Percentiles rank a stretch among this genome's conserved stretches.
Evolutionary conservation across 768 basidiomycete species (phyloP).

Genomic region (Psilocybe sp.): DNA sequence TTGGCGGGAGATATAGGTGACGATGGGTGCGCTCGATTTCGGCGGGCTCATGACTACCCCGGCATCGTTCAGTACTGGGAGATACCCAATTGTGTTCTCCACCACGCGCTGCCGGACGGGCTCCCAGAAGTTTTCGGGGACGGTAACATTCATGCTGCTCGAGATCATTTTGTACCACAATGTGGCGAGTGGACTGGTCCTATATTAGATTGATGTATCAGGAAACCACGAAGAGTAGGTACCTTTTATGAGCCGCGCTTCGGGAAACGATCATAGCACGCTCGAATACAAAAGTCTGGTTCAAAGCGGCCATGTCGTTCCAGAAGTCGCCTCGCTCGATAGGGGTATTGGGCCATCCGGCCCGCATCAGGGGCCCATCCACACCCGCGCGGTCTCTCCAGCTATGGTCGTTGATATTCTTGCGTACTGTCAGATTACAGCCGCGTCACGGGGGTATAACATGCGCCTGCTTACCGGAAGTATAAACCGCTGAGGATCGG

Average conservation of each 20-base stretch:
- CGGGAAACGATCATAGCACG: slow-evolving; percentile 60
- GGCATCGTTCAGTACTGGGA: slow-evolving; percentile 11
- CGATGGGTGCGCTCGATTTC: slow-evolving; percentile 10
- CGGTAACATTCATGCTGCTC: slow-evolving; percentile 27
- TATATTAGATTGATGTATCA: background rate
- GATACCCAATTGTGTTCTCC: slow-evolving; percentile 25
- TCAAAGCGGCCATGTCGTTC: slow-evolving; percentile 48
- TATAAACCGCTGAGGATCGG: slow-evolving; percentile 30
- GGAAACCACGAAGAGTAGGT: background rate
- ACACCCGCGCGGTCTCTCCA: slow-evolving; percentile 66
- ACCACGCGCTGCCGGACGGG: slow-evolving; percentile 27
- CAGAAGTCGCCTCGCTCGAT: slow-evolving; percentile 61
- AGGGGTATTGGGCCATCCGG: slow-evolving; percentile 61
- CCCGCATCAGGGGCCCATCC: slow-evolving; percentile 61
- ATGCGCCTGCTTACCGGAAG: slow-evolving; percentile 24
- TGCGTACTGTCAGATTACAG: background rate
- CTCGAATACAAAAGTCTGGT: slow-evolving; percentile 56
- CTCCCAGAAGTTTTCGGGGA: slow-evolving; percentile 29
- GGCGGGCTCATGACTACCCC: slow-evolving; percentile 6
- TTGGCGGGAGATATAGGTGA: slow-evolving; percentile 65
- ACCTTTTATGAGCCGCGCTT: slow-evolving; percentile 54
- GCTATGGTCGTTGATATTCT: slow-evolving; percentile 19
- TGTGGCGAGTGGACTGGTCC: slow-evolving; percentile 19
- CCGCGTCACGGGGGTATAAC: background rate
- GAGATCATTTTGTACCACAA: slow-evolving; percentile 32